Conservation (phyloP, 176 grass and related monocot genomes). For the Dendrocalamus sinicus region DNA sequence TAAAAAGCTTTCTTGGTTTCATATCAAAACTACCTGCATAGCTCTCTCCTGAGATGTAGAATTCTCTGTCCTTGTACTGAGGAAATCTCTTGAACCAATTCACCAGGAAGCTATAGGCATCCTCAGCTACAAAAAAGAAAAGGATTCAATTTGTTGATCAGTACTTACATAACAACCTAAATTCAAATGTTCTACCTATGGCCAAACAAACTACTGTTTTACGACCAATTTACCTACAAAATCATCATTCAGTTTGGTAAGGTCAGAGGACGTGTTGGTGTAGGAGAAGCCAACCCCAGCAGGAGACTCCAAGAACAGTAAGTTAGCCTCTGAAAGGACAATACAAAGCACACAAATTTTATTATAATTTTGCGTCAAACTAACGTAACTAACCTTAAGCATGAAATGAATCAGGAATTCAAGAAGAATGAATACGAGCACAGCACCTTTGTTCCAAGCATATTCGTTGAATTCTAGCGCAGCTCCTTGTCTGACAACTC, state of each 20-base stretch:
- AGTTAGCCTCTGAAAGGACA: slow-evolving; percentile 68
- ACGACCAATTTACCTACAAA: slow-evolving; percentile 61
- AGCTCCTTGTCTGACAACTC: slow-evolving; percentile 55
- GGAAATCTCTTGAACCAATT: slow-evolving; percentile 73
- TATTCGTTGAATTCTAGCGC: slow-evolving; percentile 72
- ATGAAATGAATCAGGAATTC: slow-evolving; percentile 7
- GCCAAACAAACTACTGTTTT: neutral
- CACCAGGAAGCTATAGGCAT: slow-evolving; percentile 68
- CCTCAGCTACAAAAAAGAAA: slow-evolving; percentile 52
- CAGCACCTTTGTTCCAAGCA: slow-evolving; percentile 80
- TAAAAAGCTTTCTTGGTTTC: neutral
- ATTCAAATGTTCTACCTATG: neutral
- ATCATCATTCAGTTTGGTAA: slow-evolving; percentile 56
- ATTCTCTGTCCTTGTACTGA: slow-evolving; percentile 59
- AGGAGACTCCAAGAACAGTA: slow-evolving; percentile 85
- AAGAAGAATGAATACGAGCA: neutral
- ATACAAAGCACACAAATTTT: neutral
- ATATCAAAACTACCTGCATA: slow-evolving; percentile 53
- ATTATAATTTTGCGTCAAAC: neutral
- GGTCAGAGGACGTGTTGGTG: slow-evolving; percentile 78
- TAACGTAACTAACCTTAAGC: neutral
- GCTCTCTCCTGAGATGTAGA: slow-evolving; percentile 57
- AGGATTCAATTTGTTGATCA: slow-evolving; percentile 17
- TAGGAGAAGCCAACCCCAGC: slow-evolving; percentile 86
- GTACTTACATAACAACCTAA: neutral